Percentiles rank a stretch among this genome's conserved stretches.
These are phyloP conservation scores for Fraxinus cuspidata DNA, from an alignment of 257 asterid species.

Conservation along the genomic window DNA sequence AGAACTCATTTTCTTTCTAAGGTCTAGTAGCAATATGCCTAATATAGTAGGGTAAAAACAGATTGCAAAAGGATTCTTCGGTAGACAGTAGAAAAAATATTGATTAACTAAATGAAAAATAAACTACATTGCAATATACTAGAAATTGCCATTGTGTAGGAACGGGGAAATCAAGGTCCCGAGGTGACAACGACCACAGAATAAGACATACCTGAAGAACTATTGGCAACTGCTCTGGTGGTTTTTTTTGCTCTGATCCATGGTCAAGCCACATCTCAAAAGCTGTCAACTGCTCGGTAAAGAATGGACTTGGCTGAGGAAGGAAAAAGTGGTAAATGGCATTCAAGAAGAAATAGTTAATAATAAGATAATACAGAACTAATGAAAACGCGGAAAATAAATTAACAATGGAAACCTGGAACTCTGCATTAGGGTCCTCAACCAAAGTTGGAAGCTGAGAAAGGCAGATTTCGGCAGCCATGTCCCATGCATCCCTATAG, in stretches of 20 bases:
- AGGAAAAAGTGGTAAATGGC: constrained; percentile 18
- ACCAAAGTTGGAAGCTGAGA: constrained; percentile 93
- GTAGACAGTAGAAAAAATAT: background rate
- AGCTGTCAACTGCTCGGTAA: constrained; percentile 46
- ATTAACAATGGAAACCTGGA: constrained; percentile 58
- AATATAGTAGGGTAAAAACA: background rate
- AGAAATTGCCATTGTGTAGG: background rate
- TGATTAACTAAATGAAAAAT: too few relatives aligned
- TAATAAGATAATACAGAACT: constrained; percentile 19
- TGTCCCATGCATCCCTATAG: constrained; percentile 99
- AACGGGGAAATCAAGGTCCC: background rate
- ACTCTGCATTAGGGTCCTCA: constrained; percentile 91
- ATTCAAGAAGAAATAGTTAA: constrained; percentile 7
- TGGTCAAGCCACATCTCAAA: constrained; percentile 95
- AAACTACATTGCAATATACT: background rate
- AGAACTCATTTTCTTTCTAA: constrained; percentile 5
- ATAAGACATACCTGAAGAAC: constrained; percentile 87
- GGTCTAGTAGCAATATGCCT: constrained; percentile 1
- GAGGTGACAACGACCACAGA: background rate
- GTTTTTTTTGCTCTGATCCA: constrained; percentile 95
- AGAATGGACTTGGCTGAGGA: constrained; percentile 91
- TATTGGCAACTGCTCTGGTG: constrained; percentile 97
- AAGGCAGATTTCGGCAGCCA: constrained; percentile 99
- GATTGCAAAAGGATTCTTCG: too few relatives aligned
- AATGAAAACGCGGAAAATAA: constrained; percentile 13